phyloP scores from a whole-genome alignment of 345 rosid species.

The Populus deltoides region DNA sequence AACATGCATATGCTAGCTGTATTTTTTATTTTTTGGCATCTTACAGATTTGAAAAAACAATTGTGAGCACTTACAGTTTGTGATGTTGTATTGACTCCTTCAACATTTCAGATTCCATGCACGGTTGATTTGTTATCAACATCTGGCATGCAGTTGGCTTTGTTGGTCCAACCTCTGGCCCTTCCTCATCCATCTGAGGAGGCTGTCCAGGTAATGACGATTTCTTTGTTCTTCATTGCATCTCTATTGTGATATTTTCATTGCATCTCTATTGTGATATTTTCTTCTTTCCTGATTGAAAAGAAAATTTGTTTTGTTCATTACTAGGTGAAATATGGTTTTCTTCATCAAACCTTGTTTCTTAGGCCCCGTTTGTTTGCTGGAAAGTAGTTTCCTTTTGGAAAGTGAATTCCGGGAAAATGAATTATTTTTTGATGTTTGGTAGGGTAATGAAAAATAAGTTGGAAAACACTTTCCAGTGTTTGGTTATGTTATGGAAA shows the following conservation, averaged over 20 bases:
- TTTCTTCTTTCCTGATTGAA: background rate
- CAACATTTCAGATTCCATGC: slow-evolving; percentile 71
- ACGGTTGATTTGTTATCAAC: slow-evolving; percentile 89
- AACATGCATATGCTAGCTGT: background rate
- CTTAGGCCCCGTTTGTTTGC: no score
- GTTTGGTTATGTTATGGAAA: no score
- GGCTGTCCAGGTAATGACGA: slow-evolving; percentile 66
- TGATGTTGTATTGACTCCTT: background rate
- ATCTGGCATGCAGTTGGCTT: slow-evolving; percentile 90
- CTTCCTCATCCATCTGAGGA: slow-evolving; percentile 97
- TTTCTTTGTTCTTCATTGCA: background rate
- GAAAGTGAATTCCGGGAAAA: no score
- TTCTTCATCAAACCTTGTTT: background rate
- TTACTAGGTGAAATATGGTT: background rate
- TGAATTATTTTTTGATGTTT: no score
- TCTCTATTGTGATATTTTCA: background rate
- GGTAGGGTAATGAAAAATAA: no score
- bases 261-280: background rate
- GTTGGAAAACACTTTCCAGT: no score
- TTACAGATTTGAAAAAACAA: background rate
- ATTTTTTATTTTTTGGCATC: background rate
- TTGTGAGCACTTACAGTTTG: background rate
- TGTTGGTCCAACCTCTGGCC: slow-evolving; percentile 92
- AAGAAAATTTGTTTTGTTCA: background rate
- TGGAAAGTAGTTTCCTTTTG: no score